phyloP scores from a whole-genome alignment of 2,329 filamentous ascomycete genomes.

The Paraconiothyrium sp. region DNA sequence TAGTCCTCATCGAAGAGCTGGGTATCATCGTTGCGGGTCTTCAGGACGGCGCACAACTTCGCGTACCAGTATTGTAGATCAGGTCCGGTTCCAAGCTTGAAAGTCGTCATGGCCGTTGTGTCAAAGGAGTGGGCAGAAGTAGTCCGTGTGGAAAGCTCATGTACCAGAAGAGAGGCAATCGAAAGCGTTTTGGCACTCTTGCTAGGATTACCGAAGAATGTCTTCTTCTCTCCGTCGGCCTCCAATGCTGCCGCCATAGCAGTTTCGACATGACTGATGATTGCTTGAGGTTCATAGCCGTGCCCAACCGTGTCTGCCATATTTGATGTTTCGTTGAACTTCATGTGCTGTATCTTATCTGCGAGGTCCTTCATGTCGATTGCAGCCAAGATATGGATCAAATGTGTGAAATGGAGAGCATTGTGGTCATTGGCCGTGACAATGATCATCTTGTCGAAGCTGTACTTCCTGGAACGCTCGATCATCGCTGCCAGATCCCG shows the following conservation, averaged over 20 bases:
- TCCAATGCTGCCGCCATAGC: constrained; percentile 28
- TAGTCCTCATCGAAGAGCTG: constrained; percentile 36
- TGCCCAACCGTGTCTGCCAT: constrained; percentile 57
- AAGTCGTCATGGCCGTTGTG: constrained; percentile 32
- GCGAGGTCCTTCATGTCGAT: constrained; percentile 75
- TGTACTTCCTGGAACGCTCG: constrained; percentile 67
- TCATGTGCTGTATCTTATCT: constrained; percentile 75
- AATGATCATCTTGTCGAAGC: constrained; percentile 83
- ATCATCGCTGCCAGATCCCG: constrained; percentile 80
- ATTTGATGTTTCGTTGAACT: constrained; percentile 73
- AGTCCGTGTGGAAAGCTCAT: constrained; percentile 40
- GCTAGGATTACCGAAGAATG: constrained; percentile 27
- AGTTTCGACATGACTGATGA: constrained; percentile 61
- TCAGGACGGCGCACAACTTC: constrained; percentile 31
- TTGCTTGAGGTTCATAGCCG: constrained; percentile 74
- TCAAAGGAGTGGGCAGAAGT: constrained; percentile 38
- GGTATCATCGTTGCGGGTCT: constrained; percentile 16
- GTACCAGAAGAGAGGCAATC: constrained; percentile 36
- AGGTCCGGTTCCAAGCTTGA: constrained; percentile 41
- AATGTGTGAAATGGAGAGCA: constrained; percentile 73
- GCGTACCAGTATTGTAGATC: constrained; percentile 45
- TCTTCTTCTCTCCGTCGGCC: constrained; percentile 30
- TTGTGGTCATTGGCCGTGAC: constrained; percentile 78
- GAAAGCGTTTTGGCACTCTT: constrained; percentile 26
- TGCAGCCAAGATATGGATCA: constrained; percentile 80